Conservation (phyloP, 2,329 filamentous ascomycete species). For the Apiospora sp. region DNA sequence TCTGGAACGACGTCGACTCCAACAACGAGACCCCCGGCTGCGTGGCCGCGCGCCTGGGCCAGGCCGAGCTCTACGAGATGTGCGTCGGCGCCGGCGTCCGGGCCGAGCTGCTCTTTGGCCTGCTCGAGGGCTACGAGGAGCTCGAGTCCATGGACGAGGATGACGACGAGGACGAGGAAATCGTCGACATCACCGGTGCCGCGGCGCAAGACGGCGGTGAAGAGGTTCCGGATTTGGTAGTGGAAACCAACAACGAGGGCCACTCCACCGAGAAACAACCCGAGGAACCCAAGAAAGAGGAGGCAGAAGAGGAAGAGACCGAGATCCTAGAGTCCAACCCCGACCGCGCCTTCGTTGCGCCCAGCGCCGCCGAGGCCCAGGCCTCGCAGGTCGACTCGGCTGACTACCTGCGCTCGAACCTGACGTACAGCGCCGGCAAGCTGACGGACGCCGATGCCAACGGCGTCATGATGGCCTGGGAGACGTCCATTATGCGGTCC, state of each 20-base stretch:
- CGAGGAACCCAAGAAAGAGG: slow-evolving; percentile 35
- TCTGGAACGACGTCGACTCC: slow-evolving; percentile 94
- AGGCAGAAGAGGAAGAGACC: slow-evolving; percentile 37
- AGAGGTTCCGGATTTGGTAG: slow-evolving; percentile 40
- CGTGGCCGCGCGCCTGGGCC: slow-evolving; percentile 75
- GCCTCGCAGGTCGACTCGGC: slow-evolving; percentile 66
- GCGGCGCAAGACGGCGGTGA: slow-evolving; percentile 44
- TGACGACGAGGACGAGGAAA: slow-evolving; percentile 48
- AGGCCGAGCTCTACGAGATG: slow-evolving; percentile 76
- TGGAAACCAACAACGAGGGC: neutral
- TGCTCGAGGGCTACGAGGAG: slow-evolving; percentile 83
- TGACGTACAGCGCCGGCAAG: slow-evolving; percentile 70
- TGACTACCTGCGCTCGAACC: slow-evolving; percentile 71
- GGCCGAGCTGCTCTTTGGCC: slow-evolving; percentile 84
- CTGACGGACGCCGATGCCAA: slow-evolving; percentile 79
- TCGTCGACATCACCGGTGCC: slow-evolving; percentile 43
- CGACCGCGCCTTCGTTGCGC: slow-evolving; percentile 41
- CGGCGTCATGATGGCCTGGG: slow-evolving; percentile 95
- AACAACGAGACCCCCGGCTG: slow-evolving; percentile 93
- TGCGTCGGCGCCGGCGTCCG: slow-evolving; percentile 91
- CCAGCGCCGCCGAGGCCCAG: slow-evolving; percentile 43
- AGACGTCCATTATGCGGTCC: slow-evolving; percentile 83
- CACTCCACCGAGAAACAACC: slow-evolving; percentile 28
- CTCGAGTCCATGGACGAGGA: slow-evolving; percentile 66
- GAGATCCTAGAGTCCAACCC: slow-evolving; percentile 37